Base-by-base conservation (phyloP, 2,329 filamentous ascomycete genomes). In the Lomentospora prolificans region DNA sequence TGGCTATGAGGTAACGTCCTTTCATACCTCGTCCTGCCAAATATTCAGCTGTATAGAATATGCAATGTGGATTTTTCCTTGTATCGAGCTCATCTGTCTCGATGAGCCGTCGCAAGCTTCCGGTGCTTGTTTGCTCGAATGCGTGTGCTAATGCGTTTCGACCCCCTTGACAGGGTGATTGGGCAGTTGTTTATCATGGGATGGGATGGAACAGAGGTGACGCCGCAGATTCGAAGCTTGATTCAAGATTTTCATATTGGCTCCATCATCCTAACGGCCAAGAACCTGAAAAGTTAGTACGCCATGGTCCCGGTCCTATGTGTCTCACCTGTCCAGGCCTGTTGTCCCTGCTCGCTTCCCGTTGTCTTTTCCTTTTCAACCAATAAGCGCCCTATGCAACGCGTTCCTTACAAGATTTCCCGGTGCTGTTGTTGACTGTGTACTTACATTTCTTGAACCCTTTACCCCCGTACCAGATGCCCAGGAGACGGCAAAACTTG, bases 181-280 rank as follows among this genome's bases (percentile, higher is more conserved):
- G 86, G 87, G 59, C 86, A 90, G 75, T 80, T 85, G 75, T 77
- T 90, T 69, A 86, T 88, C 69, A 89, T 90, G 85, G 88, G 87
- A 68, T 95, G 89, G 77, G 87, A 94, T 75, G 89, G 89, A 59
- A 89, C 86, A 56, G 81, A 87, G 67, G 85, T 94, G 55, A 92
- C 88, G 25, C 88, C 88, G 58, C 87, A 91, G 69, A 90, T 94
- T 67, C 83, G 82, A 61, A 85, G 82, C 63, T 79, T 91, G 61
- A 94, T 95, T 64, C 84, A 89, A 67, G 80, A 89, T 62, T 84
- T 92, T 67, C 88, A 97, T 68, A 78, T 99, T 51, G 94, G 94
- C 56, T 94, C 90, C 54, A 88, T 97, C 65, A 76, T 90, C 58
- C 73, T 94, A 59, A 91, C 88, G 39, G 87, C 87, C 59, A 92